Conservation (phyloP, 2,329 filamentous ascomycete genomes). For the Calonectria hawksworthii region DNA sequence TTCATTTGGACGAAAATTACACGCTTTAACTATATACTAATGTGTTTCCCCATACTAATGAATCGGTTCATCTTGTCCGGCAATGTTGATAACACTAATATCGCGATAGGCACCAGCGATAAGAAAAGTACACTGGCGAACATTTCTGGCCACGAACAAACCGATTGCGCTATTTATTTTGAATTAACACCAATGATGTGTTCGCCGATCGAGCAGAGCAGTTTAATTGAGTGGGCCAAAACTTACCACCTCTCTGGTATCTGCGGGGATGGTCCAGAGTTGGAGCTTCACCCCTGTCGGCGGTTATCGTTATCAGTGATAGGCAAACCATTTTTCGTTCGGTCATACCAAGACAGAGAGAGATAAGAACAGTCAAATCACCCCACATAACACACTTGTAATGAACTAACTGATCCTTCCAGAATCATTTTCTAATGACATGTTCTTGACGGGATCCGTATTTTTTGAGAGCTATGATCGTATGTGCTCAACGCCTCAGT, state of each 20-base stretch:
- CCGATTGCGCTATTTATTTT: not conserved
- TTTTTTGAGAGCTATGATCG: too few relatives aligned
- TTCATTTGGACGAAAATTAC: not conserved
- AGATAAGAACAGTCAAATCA: not conserved
- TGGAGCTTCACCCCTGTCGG: not conserved
- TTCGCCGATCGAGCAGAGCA: not conserved
- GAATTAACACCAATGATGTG: not conserved
- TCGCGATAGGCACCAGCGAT: not conserved
- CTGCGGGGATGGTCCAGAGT: not conserved
- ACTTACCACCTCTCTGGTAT: conserved; percentile 2
- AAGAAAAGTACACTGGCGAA: not conserved
- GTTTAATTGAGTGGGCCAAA: not conserved
- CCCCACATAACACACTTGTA: not conserved
- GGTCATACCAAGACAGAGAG: not conserved
- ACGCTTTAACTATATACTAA: not conserved
- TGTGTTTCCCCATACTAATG: not conserved
- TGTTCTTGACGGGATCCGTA: too few relatives aligned
- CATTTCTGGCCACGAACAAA: not conserved
- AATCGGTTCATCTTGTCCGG: not conserved
- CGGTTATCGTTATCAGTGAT: not conserved
- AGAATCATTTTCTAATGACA: not conserved
- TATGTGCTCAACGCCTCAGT: too few relatives aligned
- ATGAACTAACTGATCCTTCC: not conserved
- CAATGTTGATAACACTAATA: not conserved
- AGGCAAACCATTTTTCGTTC: not conserved